Percentiles rank a stretch among this genome's conserved stretches.
Evolutionary conservation across 495 filamentous ascomycete genomes (phyloP).

Genomic region (Neurospora sp.): DNA sequence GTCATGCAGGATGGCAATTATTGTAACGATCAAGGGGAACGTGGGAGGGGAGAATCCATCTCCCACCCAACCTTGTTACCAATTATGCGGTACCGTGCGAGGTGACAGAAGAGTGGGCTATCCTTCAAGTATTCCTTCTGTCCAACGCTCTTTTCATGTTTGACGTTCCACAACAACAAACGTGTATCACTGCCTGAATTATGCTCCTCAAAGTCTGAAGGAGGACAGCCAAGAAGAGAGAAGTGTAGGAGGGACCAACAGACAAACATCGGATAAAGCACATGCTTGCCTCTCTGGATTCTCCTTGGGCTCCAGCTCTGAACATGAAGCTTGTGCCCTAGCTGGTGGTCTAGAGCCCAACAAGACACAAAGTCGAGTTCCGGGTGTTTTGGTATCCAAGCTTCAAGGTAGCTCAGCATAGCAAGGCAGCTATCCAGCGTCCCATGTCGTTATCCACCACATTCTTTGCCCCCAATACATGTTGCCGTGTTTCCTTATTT

Average conservation of each 20-base stretch:
- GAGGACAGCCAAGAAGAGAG: not conserved
- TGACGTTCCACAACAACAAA: not conserved
- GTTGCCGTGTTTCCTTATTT: not conserved
- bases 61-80: not conserved
- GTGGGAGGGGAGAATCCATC: not conserved
- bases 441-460: not conserved
- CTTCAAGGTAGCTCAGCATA: not conserved
- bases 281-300: not conserved
- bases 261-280: not conserved
- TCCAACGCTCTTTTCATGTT: not conserved
- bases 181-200: not conserved
- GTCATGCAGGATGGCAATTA: not conserved
- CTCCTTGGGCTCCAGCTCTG: not conserved
- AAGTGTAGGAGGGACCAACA: not conserved
- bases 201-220: not conserved
- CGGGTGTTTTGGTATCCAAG: not conserved
- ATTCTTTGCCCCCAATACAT: not conserved
- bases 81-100: not conserved
- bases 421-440: not conserved
- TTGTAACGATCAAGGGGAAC: not conserved
- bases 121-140: not conserved
- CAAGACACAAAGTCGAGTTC: not conserved
- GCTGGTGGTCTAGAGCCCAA: not conserved
- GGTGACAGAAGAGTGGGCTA: not conserved
- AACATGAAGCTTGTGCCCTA: not conserved